Percentiles rank a stretch among this genome's conserved stretches.
Conservation (phyloP, 2,329 filamentous ascomycete genomes). For the Sarocladiaceae sp. region DNA sequence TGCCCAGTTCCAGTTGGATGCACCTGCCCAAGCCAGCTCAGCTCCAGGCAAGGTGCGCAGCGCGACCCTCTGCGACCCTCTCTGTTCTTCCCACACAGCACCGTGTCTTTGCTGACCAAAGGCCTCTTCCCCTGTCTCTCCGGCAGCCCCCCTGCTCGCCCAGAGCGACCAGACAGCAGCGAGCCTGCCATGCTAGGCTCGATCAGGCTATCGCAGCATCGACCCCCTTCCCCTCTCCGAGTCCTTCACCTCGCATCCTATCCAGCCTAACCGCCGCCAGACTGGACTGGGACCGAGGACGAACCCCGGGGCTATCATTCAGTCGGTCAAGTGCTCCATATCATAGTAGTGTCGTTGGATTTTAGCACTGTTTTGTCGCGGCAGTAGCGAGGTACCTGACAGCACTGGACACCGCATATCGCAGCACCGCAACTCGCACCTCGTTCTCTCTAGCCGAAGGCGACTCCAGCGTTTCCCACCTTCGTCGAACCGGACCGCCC, state of each 20-base stretch:
- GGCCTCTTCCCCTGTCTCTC: neutral
- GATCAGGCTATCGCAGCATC: conserved; percentile 1
- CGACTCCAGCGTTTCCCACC: neutral
- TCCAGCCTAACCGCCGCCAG: neutral
- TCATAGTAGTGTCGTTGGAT: too few species aligned
- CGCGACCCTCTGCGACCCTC: too few species aligned
- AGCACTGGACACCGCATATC: too few species aligned
- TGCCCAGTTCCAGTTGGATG: too few species aligned
- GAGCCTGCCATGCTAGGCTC: conserved; percentile 3
- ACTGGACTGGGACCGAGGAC: neutral
- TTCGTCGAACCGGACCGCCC: conserved; percentile 1
- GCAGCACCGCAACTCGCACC: too few species aligned
- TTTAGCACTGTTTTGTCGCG: too few species aligned
- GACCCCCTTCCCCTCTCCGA: conserved; percentile 3
- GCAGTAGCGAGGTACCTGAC: too few species aligned
- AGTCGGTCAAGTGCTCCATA: neutral
- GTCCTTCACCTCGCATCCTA: neutral
- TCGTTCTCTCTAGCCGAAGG: neutral
- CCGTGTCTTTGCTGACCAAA: conserved; percentile 4
- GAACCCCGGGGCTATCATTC: neutral
- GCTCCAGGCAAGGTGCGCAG: too few species aligned
- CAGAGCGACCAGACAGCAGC: neutral
- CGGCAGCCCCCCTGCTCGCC: neutral
- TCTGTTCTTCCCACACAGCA: too few species aligned
- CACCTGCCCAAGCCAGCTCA: too few species aligned